A percentile compares a stretch with the other conserved stretches of the same genome.
These are phyloP conservation scores for Rugonectria rugulosa DNA, from an alignment of 2,329 filamentous ascomycete genomes.

Conservation along the genomic window DNA sequence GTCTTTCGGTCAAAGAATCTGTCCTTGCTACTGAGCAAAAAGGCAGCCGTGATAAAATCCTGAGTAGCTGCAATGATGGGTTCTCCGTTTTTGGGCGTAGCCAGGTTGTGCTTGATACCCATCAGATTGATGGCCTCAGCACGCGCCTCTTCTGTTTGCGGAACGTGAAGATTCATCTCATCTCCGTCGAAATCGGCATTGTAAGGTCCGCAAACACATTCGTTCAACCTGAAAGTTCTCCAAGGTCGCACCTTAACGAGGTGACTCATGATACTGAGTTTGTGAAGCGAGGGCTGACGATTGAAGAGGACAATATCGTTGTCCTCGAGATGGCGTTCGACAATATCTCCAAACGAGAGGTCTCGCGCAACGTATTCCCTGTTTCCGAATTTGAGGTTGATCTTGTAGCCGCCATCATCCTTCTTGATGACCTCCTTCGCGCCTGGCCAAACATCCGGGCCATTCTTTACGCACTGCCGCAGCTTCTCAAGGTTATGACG, in stretches of 20 bases:
- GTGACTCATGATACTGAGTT: slow-evolving; percentile 98
- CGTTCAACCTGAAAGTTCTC: slow-evolving; percentile 95
- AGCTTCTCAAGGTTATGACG: slow-evolving; percentile 87
- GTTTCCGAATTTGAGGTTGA: slow-evolving; percentile 78
- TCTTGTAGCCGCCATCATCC: slow-evolving; percentile 71
- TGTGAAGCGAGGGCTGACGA: slow-evolving; percentile 95
- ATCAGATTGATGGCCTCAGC: slow-evolving; percentile 96
- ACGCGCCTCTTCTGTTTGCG: slow-evolving; percentile 95
- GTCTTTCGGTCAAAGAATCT: slow-evolving; percentile 88
- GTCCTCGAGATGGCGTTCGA: slow-evolving; percentile 94
- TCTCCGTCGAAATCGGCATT: slow-evolving; percentile 99
- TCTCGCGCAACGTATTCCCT: slow-evolving; percentile 75
- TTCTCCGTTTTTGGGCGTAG: slow-evolving; percentile 96
- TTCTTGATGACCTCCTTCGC: slow-evolving; percentile 84
- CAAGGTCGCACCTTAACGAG: slow-evolving; percentile 92
- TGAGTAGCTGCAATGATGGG: slow-evolving; percentile 99
- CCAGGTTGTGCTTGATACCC: slow-evolving; percentile 96
- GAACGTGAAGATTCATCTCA: slow-evolving; percentile 98
- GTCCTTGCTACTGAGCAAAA: slow-evolving; percentile 89
- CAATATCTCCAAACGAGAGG: slow-evolving; percentile 83
- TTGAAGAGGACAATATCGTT: slow-evolving; percentile 98
- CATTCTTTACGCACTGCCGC: slow-evolving; percentile 75
- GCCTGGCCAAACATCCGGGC: slow-evolving; percentile 82
- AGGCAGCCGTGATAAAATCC: slow-evolving; percentile 97
- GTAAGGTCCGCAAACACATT: slow-evolving; percentile 97